Base-by-base conservation (phyloP, 2,329 filamentous ascomycete genomes). In the Venturiaceae sp. region DNA sequence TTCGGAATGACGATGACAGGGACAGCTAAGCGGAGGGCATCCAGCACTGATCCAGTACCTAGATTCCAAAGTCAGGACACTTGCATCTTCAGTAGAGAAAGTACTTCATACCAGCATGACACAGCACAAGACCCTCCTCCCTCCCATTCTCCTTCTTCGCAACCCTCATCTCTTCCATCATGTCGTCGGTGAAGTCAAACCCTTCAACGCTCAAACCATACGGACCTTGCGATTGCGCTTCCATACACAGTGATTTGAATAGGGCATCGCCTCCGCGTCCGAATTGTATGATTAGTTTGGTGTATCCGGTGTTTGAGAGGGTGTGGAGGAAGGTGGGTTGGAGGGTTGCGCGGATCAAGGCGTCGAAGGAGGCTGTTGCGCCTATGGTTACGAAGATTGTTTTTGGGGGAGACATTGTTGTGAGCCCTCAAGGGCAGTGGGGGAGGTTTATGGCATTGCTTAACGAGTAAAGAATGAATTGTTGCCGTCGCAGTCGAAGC, bases 1-100 rank as follows among this genome's bases (percentile, higher is more conserved):
- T 99, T 99, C 2, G 92, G 88, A 2, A 99, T 91, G 0, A 96
- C 90, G 54, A 99, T 81, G n/a, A 97, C 76, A 2, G 89, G 86
- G 0, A 91, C 76, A 14, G 83, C 82, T 56, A 88, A 76, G 46
- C 88, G 83, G 62, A 95, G 82, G 0, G 86, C 90, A 69, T 92
- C 90, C 0, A 97, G 79, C 30, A 97, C 91, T 3, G 90, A 91
- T 8, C 94, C 94, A 13, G 92, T 92, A 16, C 92, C 92, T 96
- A 55, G 16, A 30, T 19, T 14, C 16, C 21, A 30, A 61, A 57
- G 23, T 52, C 23, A 57, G 41, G 14, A 41, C 26, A 7, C 26
- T n/a, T 36, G 1, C 57, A 2, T 28, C 14, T 21, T 16, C 16
- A 14, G 11, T 11, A 16, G 11, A 14, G 34, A 58, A 16, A 28